Percentiles rank a stretch among this genome's conserved stretches.
These are phyloP conservation scores for Rutstroemia sydowiana DNA, from an alignment of 2,329 filamentous ascomycete genomes.

Conservation along the genomic window DNA sequence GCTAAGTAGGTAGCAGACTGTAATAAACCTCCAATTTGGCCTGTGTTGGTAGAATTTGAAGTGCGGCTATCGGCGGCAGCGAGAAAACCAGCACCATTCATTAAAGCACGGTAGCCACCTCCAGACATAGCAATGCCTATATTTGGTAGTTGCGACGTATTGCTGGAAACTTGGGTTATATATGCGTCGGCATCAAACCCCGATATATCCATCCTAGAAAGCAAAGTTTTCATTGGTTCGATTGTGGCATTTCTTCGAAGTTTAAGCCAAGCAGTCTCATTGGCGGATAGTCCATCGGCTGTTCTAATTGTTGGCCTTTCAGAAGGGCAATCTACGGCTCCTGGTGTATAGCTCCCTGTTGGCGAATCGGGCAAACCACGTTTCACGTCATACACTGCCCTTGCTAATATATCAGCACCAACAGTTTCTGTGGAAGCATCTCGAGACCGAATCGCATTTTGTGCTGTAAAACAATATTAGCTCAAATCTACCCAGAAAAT, in stretches of 20 bases:
- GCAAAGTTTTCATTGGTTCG: slow-evolving; percentile 65
- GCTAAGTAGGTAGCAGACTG: slow-evolving; percentile 76
- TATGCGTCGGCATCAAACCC: slow-evolving; percentile 71
- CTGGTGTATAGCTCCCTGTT: slow-evolving; percentile 65
- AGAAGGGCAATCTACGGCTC: slow-evolving; percentile 59
- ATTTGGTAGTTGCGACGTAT: slow-evolving; percentile 53
- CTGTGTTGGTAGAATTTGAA: slow-evolving; percentile 47
- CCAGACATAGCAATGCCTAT: slow-evolving; percentile 75
- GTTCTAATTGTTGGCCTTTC: slow-evolving; percentile 61
- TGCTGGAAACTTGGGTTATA: slow-evolving; percentile 51
- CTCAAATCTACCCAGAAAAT: neutral
- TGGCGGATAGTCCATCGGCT: slow-evolving; percentile 53
- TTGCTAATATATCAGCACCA: slow-evolving; percentile 21
- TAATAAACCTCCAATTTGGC: slow-evolving; percentile 72
- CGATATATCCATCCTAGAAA: slow-evolving; percentile 65
- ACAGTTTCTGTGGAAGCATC: slow-evolving; percentile 20
- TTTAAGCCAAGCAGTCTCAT: slow-evolving; percentile 69
- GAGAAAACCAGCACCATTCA: slow-evolving; percentile 74
- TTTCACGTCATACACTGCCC: slow-evolving; percentile 15
- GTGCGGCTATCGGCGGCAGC: slow-evolving; percentile 74
- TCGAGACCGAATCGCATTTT: slow-evolving; percentile 12
- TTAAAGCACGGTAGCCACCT: slow-evolving; percentile 79
- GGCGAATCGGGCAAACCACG: slow-evolving; percentile 29
- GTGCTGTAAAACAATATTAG: neutral
- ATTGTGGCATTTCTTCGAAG: slow-evolving; percentile 66